Evolutionary conservation across 345 rosid species (phyloP), one percentile per base, ranked within the genome.

Genomic region (Citrus reticulata): DNA sequence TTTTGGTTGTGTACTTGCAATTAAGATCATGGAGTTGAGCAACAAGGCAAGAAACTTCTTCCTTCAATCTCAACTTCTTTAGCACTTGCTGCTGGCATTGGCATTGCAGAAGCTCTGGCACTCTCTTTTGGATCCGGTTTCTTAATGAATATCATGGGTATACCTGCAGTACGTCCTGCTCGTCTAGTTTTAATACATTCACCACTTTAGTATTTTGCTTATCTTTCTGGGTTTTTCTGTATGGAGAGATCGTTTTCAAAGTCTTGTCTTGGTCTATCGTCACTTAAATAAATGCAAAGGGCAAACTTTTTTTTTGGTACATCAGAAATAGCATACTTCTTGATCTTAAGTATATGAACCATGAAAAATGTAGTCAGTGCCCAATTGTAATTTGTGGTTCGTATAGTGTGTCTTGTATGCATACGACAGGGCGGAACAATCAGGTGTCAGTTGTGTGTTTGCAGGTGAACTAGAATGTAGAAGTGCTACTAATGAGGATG

Each of bases 141-240:
- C 88, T 82, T 94, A 77, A 77, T 93, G 94, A 92, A 87, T 87
- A 81, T 95, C 87, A 90, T 93, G 99, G 98, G 97, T 81, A 90
- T 95, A 88, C 91, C 93, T 86, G 89, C 84, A 83, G 98, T 95
- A 95, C 78, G 93, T 91, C 77, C 74, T 70, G 76, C 77, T 82
- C 80, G 65, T 69, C 87, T 83, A 42, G 69, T 77, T 61, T 19
- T 78, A 24, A 30, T 27, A 82, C 79, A 54, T 74, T 62, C 17
- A 46, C 75, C 59, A 46, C 30, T 54, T 80, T 55, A 20, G 29
- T 42, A 7, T 29, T 76, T 37, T 76, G 25, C 40, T 59, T 34
- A 39, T 60, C 70, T 66, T 63, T 75, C 73, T 13, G 0, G 1
- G 19, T 0, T 78, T 55, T 73, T 49, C 20, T 25, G 22, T 72